phyloP scores from a whole-genome alignment of 176 grass and related monocot genomes.

The Oryza officinalis region DNA sequence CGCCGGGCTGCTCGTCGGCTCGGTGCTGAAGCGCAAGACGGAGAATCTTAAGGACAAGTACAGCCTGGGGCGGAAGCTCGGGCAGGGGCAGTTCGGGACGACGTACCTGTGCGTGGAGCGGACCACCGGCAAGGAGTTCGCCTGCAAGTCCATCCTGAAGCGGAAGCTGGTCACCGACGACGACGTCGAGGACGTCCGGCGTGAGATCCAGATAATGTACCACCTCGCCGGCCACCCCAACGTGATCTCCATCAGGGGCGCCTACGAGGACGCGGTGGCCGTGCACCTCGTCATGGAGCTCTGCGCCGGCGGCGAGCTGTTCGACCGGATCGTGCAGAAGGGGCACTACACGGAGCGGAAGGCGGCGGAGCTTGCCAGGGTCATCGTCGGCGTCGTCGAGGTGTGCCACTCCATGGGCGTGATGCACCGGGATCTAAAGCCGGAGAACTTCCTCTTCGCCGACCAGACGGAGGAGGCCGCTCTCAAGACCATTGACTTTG shows the following conservation, averaged over 20 bases:
- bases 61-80: constrained; percentile 77
- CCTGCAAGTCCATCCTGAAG: constrained; percentile 86
- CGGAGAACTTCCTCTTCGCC: constrained; percentile 75
- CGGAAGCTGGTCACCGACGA: constrained; percentile 71
- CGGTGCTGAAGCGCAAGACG: constrained; percentile 77
- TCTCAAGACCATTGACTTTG: constrained; percentile 83
- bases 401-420: constrained; percentile 77
- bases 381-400: constrained; percentile 74
- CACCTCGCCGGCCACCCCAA: constrained; percentile 66
- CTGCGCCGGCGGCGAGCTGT: constrained; percentile 76
- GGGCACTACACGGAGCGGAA: constrained; percentile 73
- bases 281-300: constrained; percentile 85
- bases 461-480: constrained; percentile 61
- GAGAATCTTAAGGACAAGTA: constrained; percentile 85
- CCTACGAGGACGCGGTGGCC: constrained; percentile 76
- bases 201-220: constrained; percentile 90
- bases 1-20: constrained; percentile 70
- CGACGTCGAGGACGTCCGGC: constrained; percentile 79
- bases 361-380: constrained; percentile 63
- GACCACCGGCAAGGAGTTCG: constrained; percentile 59
- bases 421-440: constrained; percentile 83
- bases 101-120: constrained; percentile 93
- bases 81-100: constrained; percentile 93
- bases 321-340: constrained; percentile 66
- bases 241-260: constrained; percentile 64